A percentile compares a stretch with the other conserved stretches of the same genome.
Evolutionary conservation across 1,139 yeast species (phyloP).

Genomic region (Dujonia santamariae): DNA sequence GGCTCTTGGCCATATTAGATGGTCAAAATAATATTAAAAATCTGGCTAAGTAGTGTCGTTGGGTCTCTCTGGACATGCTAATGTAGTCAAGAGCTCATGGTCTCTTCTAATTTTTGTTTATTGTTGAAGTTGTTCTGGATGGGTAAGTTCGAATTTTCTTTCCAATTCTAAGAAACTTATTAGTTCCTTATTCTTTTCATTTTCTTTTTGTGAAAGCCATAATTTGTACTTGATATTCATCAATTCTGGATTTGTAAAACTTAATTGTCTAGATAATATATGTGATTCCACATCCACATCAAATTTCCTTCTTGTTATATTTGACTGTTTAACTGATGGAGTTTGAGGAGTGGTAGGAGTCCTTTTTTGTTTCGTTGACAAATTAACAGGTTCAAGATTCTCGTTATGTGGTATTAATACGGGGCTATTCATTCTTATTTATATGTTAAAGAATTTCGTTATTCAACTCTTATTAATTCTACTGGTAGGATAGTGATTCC

Average conservation of each 20-base stretch:
- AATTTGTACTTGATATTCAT: slow-evolving; percentile 15
- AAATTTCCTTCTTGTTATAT: slow-evolving; percentile 17
- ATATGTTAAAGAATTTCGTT: too few relatives aligned
- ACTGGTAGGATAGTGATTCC: too few relatives aligned
- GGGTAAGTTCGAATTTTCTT: slow-evolving; percentile 10
- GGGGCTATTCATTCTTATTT: too few relatives aligned
- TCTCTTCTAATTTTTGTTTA: too few relatives aligned
- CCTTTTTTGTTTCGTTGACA: slow-evolving; percentile 21
- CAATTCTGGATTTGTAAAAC: slow-evolving; percentile 9
- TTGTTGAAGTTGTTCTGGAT: slow-evolving; percentile 1
- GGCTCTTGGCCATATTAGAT: too few relatives aligned
- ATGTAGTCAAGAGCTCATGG: too few relatives aligned
- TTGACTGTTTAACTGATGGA: slow-evolving; percentile 16
- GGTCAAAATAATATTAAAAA: too few relatives aligned
- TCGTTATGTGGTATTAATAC: too few relatives aligned
- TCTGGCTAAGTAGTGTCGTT: too few relatives aligned
- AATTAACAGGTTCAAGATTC: too few relatives aligned
- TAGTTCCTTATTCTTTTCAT: slow-evolving; percentile 13
- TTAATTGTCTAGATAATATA: background rate
- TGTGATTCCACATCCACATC: slow-evolving; percentile 7
- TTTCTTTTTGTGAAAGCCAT: slow-evolving; percentile 14
- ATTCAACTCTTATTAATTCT: too few relatives aligned
- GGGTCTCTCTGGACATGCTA: too few relatives aligned
- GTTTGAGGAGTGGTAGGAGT: slow-evolving; percentile 28
- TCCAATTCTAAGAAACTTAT: slow-evolving; percentile 18